Conservation (phyloP, 371 early-diverging fungal species). For the Mucor velutinosus region DNA sequence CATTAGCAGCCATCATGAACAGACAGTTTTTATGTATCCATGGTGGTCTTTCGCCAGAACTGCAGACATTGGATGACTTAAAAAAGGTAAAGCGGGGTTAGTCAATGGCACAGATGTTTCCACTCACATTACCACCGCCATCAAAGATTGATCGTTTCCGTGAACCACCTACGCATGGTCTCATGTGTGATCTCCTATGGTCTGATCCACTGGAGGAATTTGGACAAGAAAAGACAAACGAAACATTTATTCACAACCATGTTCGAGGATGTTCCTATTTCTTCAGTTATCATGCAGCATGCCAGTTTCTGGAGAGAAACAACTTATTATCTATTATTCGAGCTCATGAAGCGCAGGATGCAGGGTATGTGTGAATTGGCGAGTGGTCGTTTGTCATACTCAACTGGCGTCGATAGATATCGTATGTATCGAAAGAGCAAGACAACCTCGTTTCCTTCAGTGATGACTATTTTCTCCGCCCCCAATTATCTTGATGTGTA, state of each 20-base stretch:
- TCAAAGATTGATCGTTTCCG: constrained; percentile 87
- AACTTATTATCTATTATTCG: constrained; percentile 92
- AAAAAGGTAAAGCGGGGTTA: constrained; percentile 68
- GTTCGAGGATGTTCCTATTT: constrained; percentile 96
- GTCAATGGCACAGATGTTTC: not conserved
- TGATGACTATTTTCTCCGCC: constrained; percentile 97
- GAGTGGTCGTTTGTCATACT: not conserved
- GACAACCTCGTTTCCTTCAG: constrained; percentile 94
- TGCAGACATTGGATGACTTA: constrained; percentile 93
- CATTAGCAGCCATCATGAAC: constrained; percentile 95
- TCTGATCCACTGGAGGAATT: constrained; percentile 97
- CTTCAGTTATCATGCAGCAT: constrained; percentile 86
- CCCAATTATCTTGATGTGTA: constrained; percentile 98
- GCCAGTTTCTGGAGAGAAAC: constrained; percentile 93
- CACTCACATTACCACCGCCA: not conserved
- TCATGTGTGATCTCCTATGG: constrained; percentile 98
- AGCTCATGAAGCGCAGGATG: constrained; percentile 98
- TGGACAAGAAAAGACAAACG: constrained; percentile 85
- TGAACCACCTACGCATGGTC: constrained; percentile 93
- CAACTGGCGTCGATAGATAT: constrained; percentile 40
- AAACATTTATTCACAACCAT: constrained; percentile 87
- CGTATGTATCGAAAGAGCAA: constrained; percentile 95
- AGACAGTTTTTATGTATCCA: constrained; percentile 98
- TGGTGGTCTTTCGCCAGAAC: constrained; percentile 92
- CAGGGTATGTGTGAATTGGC: constrained; percentile 56